Evolutionary conservation across 2,329 filamentous ascomycete genomes (phyloP), one percentile per base, ranked within the genome.

Genomic region (Cryphonectria naterciae): DNA sequence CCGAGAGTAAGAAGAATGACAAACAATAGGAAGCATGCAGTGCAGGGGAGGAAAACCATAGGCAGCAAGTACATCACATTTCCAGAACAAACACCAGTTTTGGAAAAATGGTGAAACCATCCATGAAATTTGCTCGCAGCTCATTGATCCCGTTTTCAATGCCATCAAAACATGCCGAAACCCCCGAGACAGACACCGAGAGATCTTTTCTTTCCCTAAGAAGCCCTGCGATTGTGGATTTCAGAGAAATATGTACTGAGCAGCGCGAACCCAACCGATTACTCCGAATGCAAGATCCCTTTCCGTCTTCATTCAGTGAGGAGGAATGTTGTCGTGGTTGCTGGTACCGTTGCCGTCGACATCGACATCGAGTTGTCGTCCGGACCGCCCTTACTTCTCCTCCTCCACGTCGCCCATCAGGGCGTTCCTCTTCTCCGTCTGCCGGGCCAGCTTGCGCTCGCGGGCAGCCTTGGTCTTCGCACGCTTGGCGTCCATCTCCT

Each of bases 401-500:
- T 87, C 87, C 80, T 88, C 86, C 74, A 81, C 89, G 81, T 94
- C 94, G 83, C 88, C 93, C 81, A 92, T 83, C 84, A 97, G 84
- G 82, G 93, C 94, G 82, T 89, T 92, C 85, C 94, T 91, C 95
- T 99, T 99, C 85, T 92, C 91, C 83, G 88, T 85, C 84, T 92
- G 89, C 86, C 97, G 93, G 89, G 97, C 94, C 86, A 91, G 86
- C 92, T 96, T 96, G 89, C 96, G 92, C 92, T 98, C 96, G 87
- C 96, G 94, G 81, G 96, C 96, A 83, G 96, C 96, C 95, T 98
- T 98, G 91, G 94, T 98, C 94, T 97, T 98, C 85, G 94, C 94
- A 88, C 96, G 94, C 92, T 97, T 98, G 89, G 93, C 94, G 84
- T 98, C 96, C 96, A 99, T 99, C 89, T 98, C 95, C 84, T 98